Base-by-base conservation (phyloP, 139 green algal genomes). In the Eudorina sp. region DNA sequence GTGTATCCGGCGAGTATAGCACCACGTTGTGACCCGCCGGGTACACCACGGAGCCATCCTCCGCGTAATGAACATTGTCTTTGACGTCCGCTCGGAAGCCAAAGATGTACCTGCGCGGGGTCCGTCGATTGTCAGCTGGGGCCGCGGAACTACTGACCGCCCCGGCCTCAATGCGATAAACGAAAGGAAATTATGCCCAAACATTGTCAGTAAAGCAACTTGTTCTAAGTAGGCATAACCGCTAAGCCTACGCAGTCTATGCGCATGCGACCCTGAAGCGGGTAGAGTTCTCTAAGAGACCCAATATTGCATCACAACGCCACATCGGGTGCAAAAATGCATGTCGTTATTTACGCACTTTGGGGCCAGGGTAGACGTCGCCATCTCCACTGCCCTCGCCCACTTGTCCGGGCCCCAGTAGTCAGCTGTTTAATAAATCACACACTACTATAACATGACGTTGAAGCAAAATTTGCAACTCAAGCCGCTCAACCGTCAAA, bases 11-110 rank as follows among this genome's bases (percentile, higher is more conserved):
- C 18, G 95, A 90, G 83, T 96, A 95, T n/a, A 98, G 78, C 18
- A 98, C 95, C 0, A 96, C 84, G 36, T 94, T 95, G 83, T 97
- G 93, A 6, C 97, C 97, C 14, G 92, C 95, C 2, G 93, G 91
- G 78, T 97, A 99, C 29, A 97, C 79, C 18, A 98, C 84, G 0
- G 92, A 94, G 14, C 87, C 92, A 81, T 99, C 96, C 25, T 98
- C 96, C 13, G 93, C 48, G 74, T 95, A 97, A 13, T 94, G 92
- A 2, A 98, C 66, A 83, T 95, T 95, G 68, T 98, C 92, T 27
- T 88, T 85, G 0, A 97, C 91, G 68, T 95, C 92, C 19, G 92
- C 86, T 0, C 94, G 90, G 34, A 96, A 90, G 18, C 97, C 97
- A 88, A 98, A 99, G 16, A 97, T 92, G 70, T 97, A 94, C 92